Evolutionary conservation across 2,329 filamentous ascomycete species (phyloP), one percentile per base, ranked within the genome.

Genomic region (Fusarium globosum): DNA sequence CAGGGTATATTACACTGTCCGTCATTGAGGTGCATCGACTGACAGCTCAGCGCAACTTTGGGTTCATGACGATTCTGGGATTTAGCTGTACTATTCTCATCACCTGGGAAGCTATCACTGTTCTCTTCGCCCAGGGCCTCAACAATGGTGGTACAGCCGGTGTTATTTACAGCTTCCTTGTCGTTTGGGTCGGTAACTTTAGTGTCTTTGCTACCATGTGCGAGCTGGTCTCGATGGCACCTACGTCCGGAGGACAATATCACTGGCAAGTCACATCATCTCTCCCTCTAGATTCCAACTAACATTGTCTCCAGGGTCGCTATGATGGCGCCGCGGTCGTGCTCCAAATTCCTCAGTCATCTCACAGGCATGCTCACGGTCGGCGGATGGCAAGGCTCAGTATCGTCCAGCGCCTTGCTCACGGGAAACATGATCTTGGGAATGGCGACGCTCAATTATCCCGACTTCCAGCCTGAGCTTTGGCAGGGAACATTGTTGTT

Each of bases 231-330:
- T 86, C 83, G 1, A 86, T 86, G 81, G 83, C 87, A 68, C 72
- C 88, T 75, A 76, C 89, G 74, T 64, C 87, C 0, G 89, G 88
- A 51, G 89, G 89, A 14, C 88, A 91, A 79, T 91, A 90, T 71
- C 88, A 90, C 76, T 90, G 88, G 67, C 30, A 42, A 41, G 8
- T 13, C 6, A 2, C 7, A 1, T 4, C 14, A 21, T 7, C 10
- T 4, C 3, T 5, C 2, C 21, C 1, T 10, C 1, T 4, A 11
- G 6, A 2, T 0, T 4, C 9, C 5, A 9, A 0, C 57, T 69
- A 14, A 69, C 2, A 1, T 26, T 6, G 3, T 15, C 4, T 3
- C 6, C 2, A 69, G 67, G 88, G 87, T 90, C 1, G 87, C 85
- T 2, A 85, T 88, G 72, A 84, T 90, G 61, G 86, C 79, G 6